Conservation (phyloP, 2,329 filamentous ascomycete genomes). For the Talaromyces verruculosus region DNA sequence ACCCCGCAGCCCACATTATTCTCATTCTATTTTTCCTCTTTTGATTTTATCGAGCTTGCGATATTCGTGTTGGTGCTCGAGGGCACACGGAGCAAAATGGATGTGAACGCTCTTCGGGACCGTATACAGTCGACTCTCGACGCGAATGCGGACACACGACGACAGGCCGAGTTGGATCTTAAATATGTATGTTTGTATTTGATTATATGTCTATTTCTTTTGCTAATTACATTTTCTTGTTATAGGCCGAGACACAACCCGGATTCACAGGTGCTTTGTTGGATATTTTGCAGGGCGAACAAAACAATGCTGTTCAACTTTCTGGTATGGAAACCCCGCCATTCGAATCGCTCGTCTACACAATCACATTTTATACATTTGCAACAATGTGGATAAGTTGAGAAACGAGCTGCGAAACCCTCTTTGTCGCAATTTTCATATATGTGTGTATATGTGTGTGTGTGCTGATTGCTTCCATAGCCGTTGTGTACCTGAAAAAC, state of each 20-base stretch:
- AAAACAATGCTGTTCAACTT: constrained; percentile 78
- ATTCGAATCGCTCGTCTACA: constrained; percentile 21
- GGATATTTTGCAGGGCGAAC: constrained; percentile 85
- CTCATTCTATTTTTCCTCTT: too few species aligned
- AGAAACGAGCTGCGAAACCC: too few species aligned
- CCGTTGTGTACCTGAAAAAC: constrained; percentile 97
- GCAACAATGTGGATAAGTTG: neutral
- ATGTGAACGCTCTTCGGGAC: constrained; percentile 60
- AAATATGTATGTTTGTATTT: constrained; percentile 56
- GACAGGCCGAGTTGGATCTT: constrained; percentile 64
- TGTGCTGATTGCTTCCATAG: constrained; percentile 47
- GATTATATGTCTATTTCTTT: neutral
- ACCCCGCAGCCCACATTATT: neutral
- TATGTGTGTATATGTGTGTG: neutral
- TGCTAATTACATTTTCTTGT: constrained; percentile 19
- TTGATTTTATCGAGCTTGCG: neutral
- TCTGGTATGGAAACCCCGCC: constrained; percentile 66
- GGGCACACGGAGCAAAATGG: constrained; percentile 47
- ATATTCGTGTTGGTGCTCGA: constrained; percentile 32
- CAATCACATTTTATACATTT: neutral
- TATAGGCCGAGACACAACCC: constrained; percentile 80
- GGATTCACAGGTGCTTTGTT: constrained; percentile 89
- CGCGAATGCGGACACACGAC: constrained; percentile 60
- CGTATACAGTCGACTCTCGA: constrained; percentile 65
- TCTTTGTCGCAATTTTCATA: constrained; percentile 1